These are phyloP conservation scores for Butyriboletus appendiculatus DNA, from an alignment of 1,284 basidiomycete genomes.

Conservation along the genomic window DNA sequence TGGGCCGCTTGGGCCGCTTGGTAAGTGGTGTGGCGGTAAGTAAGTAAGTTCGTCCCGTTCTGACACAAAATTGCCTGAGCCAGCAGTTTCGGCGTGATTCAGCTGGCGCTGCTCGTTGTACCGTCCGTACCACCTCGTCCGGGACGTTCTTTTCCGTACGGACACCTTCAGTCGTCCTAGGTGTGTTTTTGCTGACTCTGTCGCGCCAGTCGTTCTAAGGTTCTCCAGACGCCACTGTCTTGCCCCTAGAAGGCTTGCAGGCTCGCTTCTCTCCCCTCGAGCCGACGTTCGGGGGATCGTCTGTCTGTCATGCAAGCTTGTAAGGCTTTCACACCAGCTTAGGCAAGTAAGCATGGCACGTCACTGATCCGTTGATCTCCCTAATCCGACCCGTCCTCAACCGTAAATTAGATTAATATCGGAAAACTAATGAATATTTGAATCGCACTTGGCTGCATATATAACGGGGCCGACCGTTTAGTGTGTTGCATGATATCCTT, in stretches of 20 bases:
- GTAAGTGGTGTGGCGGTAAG: too few species aligned
- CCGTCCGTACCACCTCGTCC: not conserved
- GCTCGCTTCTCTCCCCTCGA: not conserved
- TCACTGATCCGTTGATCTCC: not conserved
- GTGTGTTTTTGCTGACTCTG: not conserved
- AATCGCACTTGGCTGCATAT: not conserved
- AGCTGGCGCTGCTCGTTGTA: not conserved
- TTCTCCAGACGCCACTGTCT: not conserved
- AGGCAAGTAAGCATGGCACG: not conserved
- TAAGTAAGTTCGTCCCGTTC: too few species aligned
- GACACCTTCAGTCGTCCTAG: not conserved
- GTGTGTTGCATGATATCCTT: not conserved
- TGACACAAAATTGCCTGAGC: too few species aligned
- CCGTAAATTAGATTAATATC: not conserved
- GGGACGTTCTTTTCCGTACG: not conserved
- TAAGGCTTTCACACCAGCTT: not conserved
- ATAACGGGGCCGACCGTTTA: not conserved
- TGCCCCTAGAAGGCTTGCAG: not conserved
- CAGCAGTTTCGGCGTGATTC: not conserved
- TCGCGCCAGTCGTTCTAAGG: not conserved
- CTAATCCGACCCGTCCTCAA: not conserved
- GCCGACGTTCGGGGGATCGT: not conserved
- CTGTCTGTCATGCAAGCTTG: not conserved
- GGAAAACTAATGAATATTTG: not conserved
- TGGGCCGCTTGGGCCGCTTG: too few species aligned